Evolutionary conservation across 495 filamentous ascomycete species (phyloP), one percentile per base, ranked within the genome.

Genomic region (Extremus antarcticus): DNA sequence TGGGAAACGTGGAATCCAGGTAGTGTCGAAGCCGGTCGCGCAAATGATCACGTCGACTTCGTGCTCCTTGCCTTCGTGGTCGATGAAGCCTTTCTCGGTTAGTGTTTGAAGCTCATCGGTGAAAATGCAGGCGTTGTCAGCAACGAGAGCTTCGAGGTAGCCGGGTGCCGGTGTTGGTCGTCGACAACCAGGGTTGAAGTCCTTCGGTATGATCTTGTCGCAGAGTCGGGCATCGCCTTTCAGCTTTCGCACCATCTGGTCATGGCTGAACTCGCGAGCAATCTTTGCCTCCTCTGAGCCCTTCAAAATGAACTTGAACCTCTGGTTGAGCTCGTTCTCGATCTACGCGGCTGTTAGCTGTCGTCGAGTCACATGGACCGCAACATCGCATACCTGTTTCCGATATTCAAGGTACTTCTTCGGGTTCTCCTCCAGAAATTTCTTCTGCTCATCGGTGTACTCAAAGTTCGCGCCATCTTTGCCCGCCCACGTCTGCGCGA

Each of bases 221-320:
- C 60, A 53, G 1, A 69, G 58, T n/a, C 63, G 50, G 2, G 55
- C 57, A 25, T 69, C 62, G 51, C 56, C 54, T 22, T 65, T 61
- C 3, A 71, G 53, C 45, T 68, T 68, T 7, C 53, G 51, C 1
- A 43, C 56, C 70, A 72, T 72, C 54, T 69, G 63, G 23, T 62
- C 53, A 47, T 55, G 47, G 23, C 61, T 48, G 53, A 59, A 70
- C 11, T 69, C 67, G 1, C 67, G 55, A 16, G 67, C 67, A 20
- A 45, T 46, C 10, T 53, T 50, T 3, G 67, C 65, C 54, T 70
- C 66, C 20, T 61, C 38, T 21, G 59, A 61, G 35, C 70, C 70
- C 56, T 70, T 70, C 49, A 73, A 58, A 53, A 71, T 71, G 57
- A 73, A 71, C 48, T 66, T 69, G 65, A 73, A 73, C 19, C 70